Evolutionary conservation across 352 stramenopile genomes (phyloP).

Genomic region (Globisporangium paroecandrum): DNA sequence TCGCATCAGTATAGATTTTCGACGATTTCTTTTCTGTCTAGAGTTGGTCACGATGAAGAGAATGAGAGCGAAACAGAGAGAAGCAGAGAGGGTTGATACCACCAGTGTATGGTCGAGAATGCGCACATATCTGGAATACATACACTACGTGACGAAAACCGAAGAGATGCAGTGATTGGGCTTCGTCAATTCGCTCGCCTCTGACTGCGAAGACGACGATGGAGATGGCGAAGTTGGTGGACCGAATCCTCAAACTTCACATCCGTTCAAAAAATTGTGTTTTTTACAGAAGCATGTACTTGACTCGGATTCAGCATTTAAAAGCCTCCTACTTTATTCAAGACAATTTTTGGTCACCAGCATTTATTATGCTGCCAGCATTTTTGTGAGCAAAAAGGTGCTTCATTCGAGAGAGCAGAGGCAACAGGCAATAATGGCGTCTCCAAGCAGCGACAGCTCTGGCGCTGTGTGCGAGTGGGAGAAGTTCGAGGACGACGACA

Average conservation of each 20-base stretch:
- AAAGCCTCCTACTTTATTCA: not conserved
- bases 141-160: too few species aligned
- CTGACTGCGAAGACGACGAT: too few species aligned
- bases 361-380: not conserved
- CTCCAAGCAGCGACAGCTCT: not conserved
- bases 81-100: not conserved
- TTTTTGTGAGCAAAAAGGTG: not conserved
- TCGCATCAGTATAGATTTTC: not conserved
- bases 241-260: too few species aligned
- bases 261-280: not conserved
- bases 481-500: slow-evolving; percentile 65
- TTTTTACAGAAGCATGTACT: not conserved
- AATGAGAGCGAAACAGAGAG: not conserved
- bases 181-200: too few species aligned
- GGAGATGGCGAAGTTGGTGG: too few species aligned
- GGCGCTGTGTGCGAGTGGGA: slow-evolving; percentile 41
- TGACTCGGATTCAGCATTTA: not conserved
- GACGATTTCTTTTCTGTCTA: not conserved
- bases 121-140: too few species aligned
- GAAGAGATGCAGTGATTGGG: too few species aligned
- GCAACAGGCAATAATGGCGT: not conserved
- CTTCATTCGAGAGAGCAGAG: not conserved
- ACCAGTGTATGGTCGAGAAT: not conserved
- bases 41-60: not conserved
- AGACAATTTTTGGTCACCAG: not conserved